Conservation (phyloP, 2,329 filamentous ascomycete genomes). For the Neofusicoccum umdonicola region DNA sequence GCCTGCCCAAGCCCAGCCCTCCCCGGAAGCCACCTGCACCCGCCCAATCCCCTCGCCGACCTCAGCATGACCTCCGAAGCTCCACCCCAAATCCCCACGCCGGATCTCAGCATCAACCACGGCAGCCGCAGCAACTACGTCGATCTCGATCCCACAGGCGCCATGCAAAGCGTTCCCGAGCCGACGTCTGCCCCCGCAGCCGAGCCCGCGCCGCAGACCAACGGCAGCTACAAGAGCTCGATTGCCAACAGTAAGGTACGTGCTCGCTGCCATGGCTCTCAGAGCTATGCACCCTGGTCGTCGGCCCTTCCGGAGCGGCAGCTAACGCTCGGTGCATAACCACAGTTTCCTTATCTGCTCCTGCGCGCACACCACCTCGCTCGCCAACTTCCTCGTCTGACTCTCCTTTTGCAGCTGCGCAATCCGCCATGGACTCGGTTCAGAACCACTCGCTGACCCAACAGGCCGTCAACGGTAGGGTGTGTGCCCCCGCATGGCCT, state of each 20-base stretch:
- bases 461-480: constrained; percentile 46
- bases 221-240: constrained; percentile 31
- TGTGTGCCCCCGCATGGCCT: constrained; percentile 26
- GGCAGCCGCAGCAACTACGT: constrained; percentile 23
- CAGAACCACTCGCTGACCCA: constrained; percentile 51
- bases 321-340: constrained; percentile 32
- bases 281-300: constrained; percentile 23
- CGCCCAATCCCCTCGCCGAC: not conserved
- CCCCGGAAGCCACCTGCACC: not conserved
- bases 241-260: constrained; percentile 46
- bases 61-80: constrained; percentile 16
- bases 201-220: constrained; percentile 9
- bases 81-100: constrained; percentile 21
- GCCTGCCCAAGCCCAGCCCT: not conserved
- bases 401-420: constrained; percentile 41
- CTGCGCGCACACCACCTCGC: constrained; percentile 29
- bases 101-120: constrained; percentile 19
- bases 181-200: not conserved
- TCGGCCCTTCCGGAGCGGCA: constrained; percentile 31
- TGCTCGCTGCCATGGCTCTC: constrained; percentile 21
- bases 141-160: constrained; percentile 30
- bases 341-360: constrained; percentile 37
- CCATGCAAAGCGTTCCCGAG: constrained; percentile 13
- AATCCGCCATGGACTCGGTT: constrained; percentile 48
- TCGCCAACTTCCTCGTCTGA: constrained; percentile 16